Percentiles rank a stretch among this genome's conserved stretches.
These are phyloP conservation scores for Exophiala sp. DNA, from an alignment of 2,329 filamentous ascomycete species.

Conservation along the genomic window DNA sequence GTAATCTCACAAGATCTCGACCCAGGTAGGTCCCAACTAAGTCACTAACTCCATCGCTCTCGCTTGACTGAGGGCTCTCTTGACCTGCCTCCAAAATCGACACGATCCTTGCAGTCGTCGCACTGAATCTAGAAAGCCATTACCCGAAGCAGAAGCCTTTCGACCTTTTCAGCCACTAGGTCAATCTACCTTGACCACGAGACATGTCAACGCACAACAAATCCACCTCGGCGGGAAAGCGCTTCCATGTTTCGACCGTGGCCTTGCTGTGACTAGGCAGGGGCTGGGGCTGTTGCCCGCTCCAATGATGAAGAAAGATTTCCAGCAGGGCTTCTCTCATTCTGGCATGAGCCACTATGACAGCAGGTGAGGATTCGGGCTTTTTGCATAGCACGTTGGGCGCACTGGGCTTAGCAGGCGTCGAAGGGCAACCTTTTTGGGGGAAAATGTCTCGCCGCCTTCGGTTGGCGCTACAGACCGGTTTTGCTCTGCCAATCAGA, in stretches of 20 bases:
- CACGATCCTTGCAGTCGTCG: no score
- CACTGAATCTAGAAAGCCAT: slow-evolving; percentile 3
- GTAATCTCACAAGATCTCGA: background rate
- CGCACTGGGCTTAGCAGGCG: background rate
- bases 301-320: background rate
- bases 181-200: background rate
- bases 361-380: background rate
- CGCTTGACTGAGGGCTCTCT: slow-evolving; percentile 1
- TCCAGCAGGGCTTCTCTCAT: no score
- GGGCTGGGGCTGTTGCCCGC: slow-evolving; percentile 1
- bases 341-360: no score
- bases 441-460: background rate
- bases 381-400: background rate
- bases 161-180: background rate
- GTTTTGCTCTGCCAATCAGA: background rate
- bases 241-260: slow-evolving; percentile 2
- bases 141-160: slow-evolving; percentile 9
- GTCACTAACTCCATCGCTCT: background rate
- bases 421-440: background rate
- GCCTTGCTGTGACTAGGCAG: slow-evolving; percentile 12
- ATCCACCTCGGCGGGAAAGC: background rate
- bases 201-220: background rate
- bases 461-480: background rate
- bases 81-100: slow-evolving; percentile 1
- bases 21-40: background rate